Evolutionary conservation across 2,329 filamentous ascomycete genomes (phyloP).

Genomic region (Aotearoamyces nothofagi): DNA sequence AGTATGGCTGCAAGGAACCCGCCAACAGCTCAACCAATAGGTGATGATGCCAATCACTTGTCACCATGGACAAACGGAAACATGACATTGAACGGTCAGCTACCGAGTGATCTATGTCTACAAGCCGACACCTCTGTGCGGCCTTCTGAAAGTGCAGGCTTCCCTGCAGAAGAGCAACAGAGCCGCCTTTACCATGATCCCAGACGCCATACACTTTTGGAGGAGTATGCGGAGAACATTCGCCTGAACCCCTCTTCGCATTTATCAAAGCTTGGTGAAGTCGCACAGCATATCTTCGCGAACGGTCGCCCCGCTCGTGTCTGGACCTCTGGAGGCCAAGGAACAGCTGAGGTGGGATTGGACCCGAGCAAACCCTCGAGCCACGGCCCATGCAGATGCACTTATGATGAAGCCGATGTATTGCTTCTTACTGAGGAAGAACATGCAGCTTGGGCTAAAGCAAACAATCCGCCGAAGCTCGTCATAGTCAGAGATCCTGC

Average conservation of each 20-base stretch:
- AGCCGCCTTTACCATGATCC: conserved; percentile 1
- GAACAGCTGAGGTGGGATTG: conserved; percentile 1
- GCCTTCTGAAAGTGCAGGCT: too few relatives aligned
- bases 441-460: conserved; percentile 1
- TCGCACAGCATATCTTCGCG: conserved; percentile 1
- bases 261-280: conserved; percentile 1
- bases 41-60: too few relatives aligned
- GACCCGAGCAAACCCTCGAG: conserved; percentile 1
- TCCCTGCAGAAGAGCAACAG: too few relatives aligned
- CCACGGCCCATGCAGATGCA: conserved; percentile 1
- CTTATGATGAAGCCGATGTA: conserved; percentile 2
- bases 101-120: too few relatives aligned
- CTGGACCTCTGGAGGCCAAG: conserved; percentile 2
- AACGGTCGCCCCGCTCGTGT: conserved; percentile 3
- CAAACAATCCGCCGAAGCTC: conserved; percentile 2
- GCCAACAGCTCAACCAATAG: too few relatives aligned
- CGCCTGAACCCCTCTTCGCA: conserved; percentile 2
- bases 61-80: too few relatives aligned
- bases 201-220: conserved; percentile 2
- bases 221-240: conserved; percentile 1
- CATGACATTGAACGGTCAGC: too few relatives aligned
- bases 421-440: conserved; percentile 4
- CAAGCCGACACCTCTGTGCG: too few relatives aligned
- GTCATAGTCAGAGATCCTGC: conserved; percentile 3
- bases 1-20: too few relatives aligned